Base-by-base conservation (phyloP, 345 rosid genomes). In the Rhizophora apiculata region DNA sequence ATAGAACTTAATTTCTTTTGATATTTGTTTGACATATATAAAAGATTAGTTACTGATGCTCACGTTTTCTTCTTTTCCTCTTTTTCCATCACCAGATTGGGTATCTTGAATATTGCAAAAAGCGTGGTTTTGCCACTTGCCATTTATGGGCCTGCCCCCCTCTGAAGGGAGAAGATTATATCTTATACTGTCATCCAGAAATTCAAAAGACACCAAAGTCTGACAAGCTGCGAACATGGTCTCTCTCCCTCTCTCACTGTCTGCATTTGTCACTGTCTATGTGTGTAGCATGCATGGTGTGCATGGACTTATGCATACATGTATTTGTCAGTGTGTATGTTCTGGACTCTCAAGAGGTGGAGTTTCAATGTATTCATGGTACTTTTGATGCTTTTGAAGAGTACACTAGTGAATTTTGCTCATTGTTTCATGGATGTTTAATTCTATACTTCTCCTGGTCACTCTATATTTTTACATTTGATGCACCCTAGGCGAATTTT, bases 61-160 rank as follows among this genome's bases (percentile, higher is more conserved):
- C 7, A 56, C 31, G 10, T 24, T 18, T 43, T 76, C 32, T 18
- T 26, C 36, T 15, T 62, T n/a, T 18, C 34, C 49, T 39, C 21
- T 10, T 56, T 64, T 37, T 27, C 49, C 51, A 20, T 70, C 30
- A 5, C 21, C 76, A 76, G 80, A 72, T 76, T 27, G 80, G 76
- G 27, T 76, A 76, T 64, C 80, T 76, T 13, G 76, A 76, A 37
- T 76, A 71, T 62, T 72, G 80, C 48, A 76, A 76, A 76, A 72
- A 63, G n/a, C 67, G 72, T 26, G 80, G 80, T 62, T 76, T 76
- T 63, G 55, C 56, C 20, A 73, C 68, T 22, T 76, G 80, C 68
- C 72, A 76, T 63, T 55, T 76, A 36, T 76, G 80, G 80, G 80
- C 80, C 27, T 76, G 76, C 51, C 80, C 80, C 27, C 80, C 80